These are phyloP conservation scores for Globisporangium cederbergense DNA, from an alignment of 352 stramenopile genomes.

Conservation along the genomic window DNA sequence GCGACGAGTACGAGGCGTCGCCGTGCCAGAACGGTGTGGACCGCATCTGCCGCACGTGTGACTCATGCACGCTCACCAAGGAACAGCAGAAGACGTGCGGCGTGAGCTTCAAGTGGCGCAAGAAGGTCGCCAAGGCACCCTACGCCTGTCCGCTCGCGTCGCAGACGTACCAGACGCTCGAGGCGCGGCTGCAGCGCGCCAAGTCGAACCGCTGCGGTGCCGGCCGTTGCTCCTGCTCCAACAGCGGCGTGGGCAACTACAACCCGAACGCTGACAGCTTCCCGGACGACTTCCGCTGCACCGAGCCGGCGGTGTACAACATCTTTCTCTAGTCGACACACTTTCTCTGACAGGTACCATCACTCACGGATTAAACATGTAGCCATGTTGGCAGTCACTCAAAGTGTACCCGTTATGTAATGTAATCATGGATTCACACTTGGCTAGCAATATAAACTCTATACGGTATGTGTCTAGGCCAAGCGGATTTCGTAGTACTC, in stretches of 20 bases:
- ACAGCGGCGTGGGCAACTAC: slow-evolving; percentile 62
- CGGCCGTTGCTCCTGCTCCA: slow-evolving; percentile 65
- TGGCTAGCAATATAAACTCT: not conserved
- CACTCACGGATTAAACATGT: not conserved
- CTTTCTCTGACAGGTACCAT: not conserved
- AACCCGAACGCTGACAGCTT: slow-evolving; percentile 75
- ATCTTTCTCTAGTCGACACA: slow-evolving; percentile 38
- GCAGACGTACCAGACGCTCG: slow-evolving; percentile 56
- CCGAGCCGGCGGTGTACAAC: slow-evolving; percentile 54
- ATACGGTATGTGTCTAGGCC: slow-evolving; percentile 2
- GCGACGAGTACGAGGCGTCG: slow-evolving; percentile 68
- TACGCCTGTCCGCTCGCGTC: slow-evolving; percentile 61
- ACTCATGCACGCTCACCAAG: slow-evolving; percentile 63
- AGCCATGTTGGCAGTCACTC: not conserved
- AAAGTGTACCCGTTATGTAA: slow-evolving; percentile 3
- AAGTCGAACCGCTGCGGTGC: slow-evolving; percentile 76
- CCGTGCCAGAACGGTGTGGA: slow-evolving; percentile 47
- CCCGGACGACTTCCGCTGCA: slow-evolving; percentile 62
- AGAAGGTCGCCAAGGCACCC: slow-evolving; percentile 53
- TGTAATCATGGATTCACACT: not conserved
- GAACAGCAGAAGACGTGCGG: slow-evolving; percentile 55
- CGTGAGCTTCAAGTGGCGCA: slow-evolving; percentile 56
- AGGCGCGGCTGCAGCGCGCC: slow-evolving; percentile 51
- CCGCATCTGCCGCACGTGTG: slow-evolving; percentile 67
- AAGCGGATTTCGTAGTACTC: slow-evolving; percentile 86